Conservation (phyloP, 371 early-diverging fungal genomes). For the Apophysomyces trapeziformis region DNA sequence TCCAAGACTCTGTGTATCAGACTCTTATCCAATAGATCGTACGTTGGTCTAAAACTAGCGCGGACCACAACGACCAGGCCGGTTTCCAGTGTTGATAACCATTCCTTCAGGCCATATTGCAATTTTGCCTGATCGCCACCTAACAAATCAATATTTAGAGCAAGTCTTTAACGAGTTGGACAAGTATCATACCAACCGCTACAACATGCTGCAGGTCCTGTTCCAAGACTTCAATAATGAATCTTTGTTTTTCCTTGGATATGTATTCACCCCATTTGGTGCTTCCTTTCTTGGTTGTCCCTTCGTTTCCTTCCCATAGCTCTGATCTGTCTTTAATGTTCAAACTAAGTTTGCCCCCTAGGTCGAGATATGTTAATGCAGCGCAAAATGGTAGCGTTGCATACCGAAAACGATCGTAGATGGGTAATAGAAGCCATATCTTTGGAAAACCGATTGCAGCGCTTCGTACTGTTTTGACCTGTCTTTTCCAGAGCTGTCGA, state of each 20-base stretch:
- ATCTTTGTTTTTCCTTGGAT: too few relatives aligned
- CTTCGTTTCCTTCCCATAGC: too few relatives aligned
- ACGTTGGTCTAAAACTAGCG: neutral
- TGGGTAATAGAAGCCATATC: constrained; percentile 1
- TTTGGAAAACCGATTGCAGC: neutral
- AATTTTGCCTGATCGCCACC: neutral
- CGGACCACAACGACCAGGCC: neutral
- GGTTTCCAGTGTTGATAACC: neutral
- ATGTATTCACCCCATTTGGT: too few relatives aligned
- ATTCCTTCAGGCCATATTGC: neutral
- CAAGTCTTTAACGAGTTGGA: neutral
- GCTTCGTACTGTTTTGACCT: neutral
- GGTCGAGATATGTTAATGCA: too few relatives aligned
- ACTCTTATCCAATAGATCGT: neutral
- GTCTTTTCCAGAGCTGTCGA: neutral
- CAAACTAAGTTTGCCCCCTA: too few relatives aligned
- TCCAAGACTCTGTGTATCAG: too few relatives aligned
- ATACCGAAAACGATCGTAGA: neutral
- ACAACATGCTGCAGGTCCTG: too few relatives aligned
- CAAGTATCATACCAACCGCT: too few relatives aligned
- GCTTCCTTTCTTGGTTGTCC: too few relatives aligned
- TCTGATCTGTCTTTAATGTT: too few relatives aligned
- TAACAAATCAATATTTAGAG: neutral
- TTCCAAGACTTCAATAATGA: too few relatives aligned
- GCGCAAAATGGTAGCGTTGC: neutral